Evolutionary conservation across 2,329 filamentous ascomycete genomes (phyloP).

Genomic region (Monosporascus sp.): DNA sequence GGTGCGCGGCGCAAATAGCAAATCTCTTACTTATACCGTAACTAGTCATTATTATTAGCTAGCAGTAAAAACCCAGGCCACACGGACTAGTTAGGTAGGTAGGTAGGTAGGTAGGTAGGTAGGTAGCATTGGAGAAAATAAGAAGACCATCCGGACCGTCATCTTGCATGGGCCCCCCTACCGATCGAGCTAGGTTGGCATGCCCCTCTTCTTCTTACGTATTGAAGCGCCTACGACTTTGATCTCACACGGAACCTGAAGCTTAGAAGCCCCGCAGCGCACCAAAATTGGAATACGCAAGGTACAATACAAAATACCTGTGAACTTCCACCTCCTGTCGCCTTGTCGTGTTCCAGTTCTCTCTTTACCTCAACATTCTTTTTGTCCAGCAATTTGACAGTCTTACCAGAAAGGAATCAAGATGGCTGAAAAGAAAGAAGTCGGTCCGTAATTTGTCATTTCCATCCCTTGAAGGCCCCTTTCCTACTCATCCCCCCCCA

Average conservation of each 20-base stretch:
- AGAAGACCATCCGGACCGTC: too few relatives aligned
- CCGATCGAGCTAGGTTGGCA: not conserved
- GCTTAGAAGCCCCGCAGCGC: not conserved
- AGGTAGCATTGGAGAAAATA: too few relatives aligned
- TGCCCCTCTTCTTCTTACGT: not conserved
- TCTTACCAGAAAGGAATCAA: not conserved
- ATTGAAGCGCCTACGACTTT: not conserved
- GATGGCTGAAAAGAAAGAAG: conserved; percentile 16
- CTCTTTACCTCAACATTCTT: not conserved
- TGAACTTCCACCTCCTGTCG: not conserved
- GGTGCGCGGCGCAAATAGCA: too few relatives aligned
- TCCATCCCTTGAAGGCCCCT: not conserved
- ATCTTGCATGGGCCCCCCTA: too few relatives aligned
- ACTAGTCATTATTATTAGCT: too few relatives aligned
- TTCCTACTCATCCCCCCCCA: not conserved
- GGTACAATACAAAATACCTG: not conserved
- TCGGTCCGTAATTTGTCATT: conserved; percentile 9
- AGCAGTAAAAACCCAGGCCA: too few relatives aligned
- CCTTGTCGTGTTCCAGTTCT: not conserved
- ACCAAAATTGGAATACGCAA: not conserved
- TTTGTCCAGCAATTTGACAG: not conserved
- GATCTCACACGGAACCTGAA: not conserved
- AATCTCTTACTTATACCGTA: too few relatives aligned
- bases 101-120: too few relatives aligned
- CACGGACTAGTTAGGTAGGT: too few relatives aligned